Evolutionary conservation across 306 rosid genomes (phyloP).

Genomic region (Betula pendula): DNA sequence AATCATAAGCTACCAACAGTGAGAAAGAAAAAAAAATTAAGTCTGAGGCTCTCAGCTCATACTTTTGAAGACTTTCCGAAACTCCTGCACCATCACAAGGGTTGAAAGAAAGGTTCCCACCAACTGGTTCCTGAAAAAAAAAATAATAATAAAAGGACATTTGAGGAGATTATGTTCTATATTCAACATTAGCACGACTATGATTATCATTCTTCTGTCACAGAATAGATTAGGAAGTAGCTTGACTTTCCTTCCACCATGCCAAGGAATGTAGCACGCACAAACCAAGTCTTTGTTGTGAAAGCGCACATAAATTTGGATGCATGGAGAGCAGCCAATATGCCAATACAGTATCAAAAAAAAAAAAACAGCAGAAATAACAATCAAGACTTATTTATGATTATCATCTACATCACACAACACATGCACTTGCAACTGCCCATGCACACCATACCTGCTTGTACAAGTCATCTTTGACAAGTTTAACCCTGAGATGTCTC

Average conservation of each 20-base stretch:
- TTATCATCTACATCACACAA: too few species aligned
- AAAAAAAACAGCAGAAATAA: not conserved
- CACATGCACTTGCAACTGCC: not conserved
- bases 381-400: not conserved
- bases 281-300: not conserved
- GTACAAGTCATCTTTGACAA: conserved; percentile 46
- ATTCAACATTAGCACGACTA: not conserved
- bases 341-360: not conserved
- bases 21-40: not conserved
- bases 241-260: not conserved
- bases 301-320: not conserved
- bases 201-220: not conserved
- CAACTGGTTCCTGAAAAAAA: conserved; percentile 40
- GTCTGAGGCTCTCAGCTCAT: conserved; percentile 20
- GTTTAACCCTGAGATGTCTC: conserved; percentile 52
- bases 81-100: conserved; percentile 33
- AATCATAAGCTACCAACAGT: not conserved
- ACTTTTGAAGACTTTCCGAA: conserved; percentile 50
- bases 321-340: not conserved
- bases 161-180: conserved; percentile 3
- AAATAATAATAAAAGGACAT: not conserved
- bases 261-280: not conserved
- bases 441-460: conserved; percentile 48
- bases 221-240: not conserved
- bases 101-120: conserved; percentile 35